Percentiles rank a stretch among this genome's conserved stretches.
These are phyloP conservation scores for Helicostylum pulchrum DNA, from an alignment of 192 early-diverging fungal species.

Conservation along the genomic window DNA sequence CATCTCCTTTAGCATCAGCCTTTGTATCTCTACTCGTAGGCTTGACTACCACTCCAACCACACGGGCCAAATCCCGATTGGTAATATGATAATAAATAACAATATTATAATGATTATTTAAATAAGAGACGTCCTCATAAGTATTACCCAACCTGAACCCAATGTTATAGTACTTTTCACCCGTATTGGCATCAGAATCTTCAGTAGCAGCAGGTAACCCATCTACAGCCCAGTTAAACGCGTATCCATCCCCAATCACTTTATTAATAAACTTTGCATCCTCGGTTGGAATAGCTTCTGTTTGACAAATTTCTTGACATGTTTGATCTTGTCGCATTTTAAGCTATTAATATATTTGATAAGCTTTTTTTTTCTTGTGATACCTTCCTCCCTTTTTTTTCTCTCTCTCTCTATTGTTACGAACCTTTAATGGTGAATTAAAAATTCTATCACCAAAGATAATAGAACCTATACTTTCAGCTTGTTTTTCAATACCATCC, in stretches of 20 bases:
- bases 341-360: constrained; percentile 39
- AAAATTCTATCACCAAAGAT: constrained; percentile 95
- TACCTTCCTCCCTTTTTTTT: not conserved
- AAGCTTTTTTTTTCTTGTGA: no score
- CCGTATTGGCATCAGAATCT: constrained; percentile 50
- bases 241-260: constrained; percentile 74
- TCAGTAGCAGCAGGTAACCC: constrained; percentile 80
- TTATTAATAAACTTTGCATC: constrained; percentile 87
- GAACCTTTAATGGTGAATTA: constrained; percentile 67
- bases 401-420: constrained; percentile 12
- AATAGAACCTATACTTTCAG: constrained; percentile 88
- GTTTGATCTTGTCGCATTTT: constrained; percentile 53
- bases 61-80: constrained; percentile 56
- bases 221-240: constrained; percentile 86
- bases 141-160: constrained; percentile 76
- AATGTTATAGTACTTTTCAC: constrained; percentile 59
- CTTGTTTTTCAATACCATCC: constrained; percentile 55
- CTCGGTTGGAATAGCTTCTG: constrained; percentile 51
- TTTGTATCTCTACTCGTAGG: constrained; percentile 61
- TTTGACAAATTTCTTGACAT: constrained; percentile 68
- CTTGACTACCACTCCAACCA: constrained; percentile 83
- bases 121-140: constrained; percentile 26
- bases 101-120: constrained; percentile 92
- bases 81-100: constrained; percentile 71
- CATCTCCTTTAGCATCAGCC: constrained; percentile 14